Percentiles rank a stretch among this genome's conserved stretches.
These are phyloP conservation scores for Botryosphaeria dothidea DNA, from an alignment of 2,329 filamentous ascomycete species.

Conservation along the genomic window DNA sequence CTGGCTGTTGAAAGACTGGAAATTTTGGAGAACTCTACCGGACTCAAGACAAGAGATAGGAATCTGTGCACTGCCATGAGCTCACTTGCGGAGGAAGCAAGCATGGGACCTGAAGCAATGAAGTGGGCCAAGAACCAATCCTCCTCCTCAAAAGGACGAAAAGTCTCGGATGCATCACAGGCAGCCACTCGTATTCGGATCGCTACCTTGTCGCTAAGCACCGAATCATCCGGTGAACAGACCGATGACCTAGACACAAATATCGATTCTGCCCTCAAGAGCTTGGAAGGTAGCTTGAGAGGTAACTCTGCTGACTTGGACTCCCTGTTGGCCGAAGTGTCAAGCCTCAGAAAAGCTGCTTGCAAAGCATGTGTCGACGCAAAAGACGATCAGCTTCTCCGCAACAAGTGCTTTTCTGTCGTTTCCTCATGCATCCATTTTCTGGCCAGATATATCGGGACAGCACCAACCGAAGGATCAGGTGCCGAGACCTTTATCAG, in stretches of 20 bases:
- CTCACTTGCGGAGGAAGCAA: conserved; percentile 37
- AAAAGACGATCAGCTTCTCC: conserved; percentile 4
- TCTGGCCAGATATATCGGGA: conserved; percentile 33
- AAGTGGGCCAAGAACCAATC: conserved; percentile 28
- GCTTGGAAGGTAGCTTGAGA: conserved; percentile 31
- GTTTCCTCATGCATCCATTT: conserved; percentile 35
- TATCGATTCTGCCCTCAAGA: conserved; percentile 28
- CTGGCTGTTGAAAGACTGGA: conserved; percentile 25
- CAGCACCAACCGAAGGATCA: conserved; percentile 22
- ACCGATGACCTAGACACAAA: conserved; percentile 24
- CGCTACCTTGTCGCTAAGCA: conserved; percentile 34
- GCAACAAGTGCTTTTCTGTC: conserved; percentile 23
- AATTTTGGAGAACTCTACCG: background rate
- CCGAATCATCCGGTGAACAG: conserved; percentile 25
- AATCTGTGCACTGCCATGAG: conserved; percentile 28
- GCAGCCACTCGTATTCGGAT: conserved; percentile 30
- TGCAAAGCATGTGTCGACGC: conserved; percentile 27
- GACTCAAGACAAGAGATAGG: background rate
- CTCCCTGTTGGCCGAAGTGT: conserved; percentile 34
- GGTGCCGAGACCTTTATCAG: conserved; percentile 21
- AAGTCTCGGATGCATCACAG: conserved; percentile 27
- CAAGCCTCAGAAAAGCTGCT: conserved; percentile 25
- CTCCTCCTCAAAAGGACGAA: conserved; percentile 20
- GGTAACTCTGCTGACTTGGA: conserved; percentile 37
- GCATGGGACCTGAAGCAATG: conserved; percentile 34